These are phyloP conservation scores for Botrytis hyacinthi DNA, from an alignment of 2,329 filamentous ascomycete genomes.

Conservation along the genomic window DNA sequence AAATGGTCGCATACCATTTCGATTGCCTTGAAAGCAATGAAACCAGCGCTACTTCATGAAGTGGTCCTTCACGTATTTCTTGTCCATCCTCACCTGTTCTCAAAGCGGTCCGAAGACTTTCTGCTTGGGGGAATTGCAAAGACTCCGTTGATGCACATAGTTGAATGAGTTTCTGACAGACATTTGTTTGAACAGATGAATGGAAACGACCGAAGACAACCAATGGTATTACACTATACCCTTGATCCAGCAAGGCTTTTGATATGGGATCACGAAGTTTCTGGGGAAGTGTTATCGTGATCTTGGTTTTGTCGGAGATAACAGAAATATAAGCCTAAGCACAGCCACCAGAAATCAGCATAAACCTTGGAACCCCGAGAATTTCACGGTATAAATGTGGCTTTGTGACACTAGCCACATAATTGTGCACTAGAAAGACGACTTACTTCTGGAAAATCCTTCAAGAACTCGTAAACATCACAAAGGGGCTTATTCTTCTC, in stretches of 20 bases:
- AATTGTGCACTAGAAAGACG: background rate
- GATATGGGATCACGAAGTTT: background rate
- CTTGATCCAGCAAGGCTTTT: background rate
- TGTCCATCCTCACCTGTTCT: background rate
- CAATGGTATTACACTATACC: background rate
- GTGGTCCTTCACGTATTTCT: background rate
- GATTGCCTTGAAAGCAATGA: background rate
- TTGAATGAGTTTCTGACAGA: background rate
- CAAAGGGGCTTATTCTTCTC: background rate
- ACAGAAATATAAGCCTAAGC: background rate
- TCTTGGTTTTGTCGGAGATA: background rate
- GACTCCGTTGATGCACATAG: background rate
- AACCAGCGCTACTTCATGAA: background rate
- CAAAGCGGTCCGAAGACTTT: background rate
- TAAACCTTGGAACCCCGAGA: background rate
- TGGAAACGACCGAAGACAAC: background rate
- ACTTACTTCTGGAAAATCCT: constrained; percentile 4
- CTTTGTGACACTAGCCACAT: background rate
- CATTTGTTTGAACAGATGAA: background rate
- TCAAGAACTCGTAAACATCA: background rate
- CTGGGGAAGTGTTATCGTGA: background rate
- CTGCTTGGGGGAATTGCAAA: background rate
- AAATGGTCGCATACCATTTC: background rate
- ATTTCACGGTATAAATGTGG: background rate
- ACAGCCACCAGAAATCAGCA: background rate